phyloP scores from a whole-genome alignment of 2,329 filamentous ascomycete species.

The Penicillium sp. region DNA sequence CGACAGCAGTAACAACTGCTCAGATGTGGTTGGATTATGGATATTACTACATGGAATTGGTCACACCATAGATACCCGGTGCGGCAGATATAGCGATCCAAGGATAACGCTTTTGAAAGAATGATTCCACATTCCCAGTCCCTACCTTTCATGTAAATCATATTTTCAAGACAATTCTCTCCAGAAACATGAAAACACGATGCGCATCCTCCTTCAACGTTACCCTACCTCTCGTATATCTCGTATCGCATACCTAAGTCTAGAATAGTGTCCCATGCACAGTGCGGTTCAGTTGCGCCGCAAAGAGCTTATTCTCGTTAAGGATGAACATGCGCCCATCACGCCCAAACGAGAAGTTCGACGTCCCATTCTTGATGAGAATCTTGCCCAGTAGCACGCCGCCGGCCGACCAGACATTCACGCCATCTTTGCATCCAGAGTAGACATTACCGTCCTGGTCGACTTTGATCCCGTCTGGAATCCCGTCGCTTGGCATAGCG shows the following conservation, averaged over 20 bases:
- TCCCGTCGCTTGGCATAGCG: constrained; percentile 51
- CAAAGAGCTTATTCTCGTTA: constrained; percentile 52
- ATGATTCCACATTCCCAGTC: background rate
- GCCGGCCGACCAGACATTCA: constrained; percentile 56
- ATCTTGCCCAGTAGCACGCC: constrained; percentile 60
- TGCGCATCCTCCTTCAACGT: background rate
- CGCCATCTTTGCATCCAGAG: constrained; percentile 56
- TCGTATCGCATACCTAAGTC: background rate
- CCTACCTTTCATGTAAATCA: background rate
- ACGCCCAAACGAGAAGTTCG: constrained; percentile 55
- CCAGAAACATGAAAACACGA: background rate
- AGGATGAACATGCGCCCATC: constrained; percentile 44
- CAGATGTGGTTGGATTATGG: background rate
- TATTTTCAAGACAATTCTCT: too few species aligned
- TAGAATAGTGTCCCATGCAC: constrained; percentile 22
- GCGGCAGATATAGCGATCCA: background rate
- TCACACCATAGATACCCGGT: background rate
- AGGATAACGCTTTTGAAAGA: background rate
- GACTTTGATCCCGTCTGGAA: constrained; percentile 53
- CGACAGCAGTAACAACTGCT: background rate
- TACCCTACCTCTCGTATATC: background rate
- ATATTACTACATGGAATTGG: background rate
- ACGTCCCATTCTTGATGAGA: constrained; percentile 50
- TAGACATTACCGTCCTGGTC: constrained; percentile 60
- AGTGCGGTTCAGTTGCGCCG: constrained; percentile 37